Evolutionary conservation across 2,329 filamentous ascomycete species (phyloP).

Genomic region (Epichloe uncinata): DNA sequence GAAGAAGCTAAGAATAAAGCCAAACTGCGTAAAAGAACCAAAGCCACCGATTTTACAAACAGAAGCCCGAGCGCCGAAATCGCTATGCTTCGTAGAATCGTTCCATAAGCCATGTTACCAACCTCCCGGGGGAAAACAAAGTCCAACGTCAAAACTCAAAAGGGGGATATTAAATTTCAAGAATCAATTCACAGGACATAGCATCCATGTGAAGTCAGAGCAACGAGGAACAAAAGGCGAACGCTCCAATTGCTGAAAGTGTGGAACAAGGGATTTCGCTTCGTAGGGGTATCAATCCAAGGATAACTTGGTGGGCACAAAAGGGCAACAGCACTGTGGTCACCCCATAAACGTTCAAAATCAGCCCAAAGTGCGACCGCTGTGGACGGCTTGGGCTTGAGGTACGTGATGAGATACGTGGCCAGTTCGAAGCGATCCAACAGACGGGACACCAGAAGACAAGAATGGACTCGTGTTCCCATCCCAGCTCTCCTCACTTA

Average conservation of each 20-base stretch:
- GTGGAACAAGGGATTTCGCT: neutral
- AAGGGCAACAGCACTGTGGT: too few relatives aligned
- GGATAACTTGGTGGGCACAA: constrained; percentile 1
- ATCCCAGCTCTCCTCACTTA: constrained; percentile 65
- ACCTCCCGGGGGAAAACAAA: constrained; percentile 6
- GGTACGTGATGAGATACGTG: constrained; percentile 19
- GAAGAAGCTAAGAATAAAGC: neutral
- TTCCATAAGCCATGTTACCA: constrained; percentile 8
- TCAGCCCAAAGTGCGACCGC: constrained; percentile 37
- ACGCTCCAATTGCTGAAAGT: neutral
- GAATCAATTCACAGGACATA: neutral
- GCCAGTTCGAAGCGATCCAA: constrained; percentile 17
- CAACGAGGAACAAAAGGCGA: neutral
- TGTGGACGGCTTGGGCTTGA: constrained; percentile 36
- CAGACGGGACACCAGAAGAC: constrained; percentile 12
- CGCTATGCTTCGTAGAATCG: constrained; percentile 27
- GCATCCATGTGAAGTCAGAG: neutral
- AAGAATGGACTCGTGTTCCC: constrained; percentile 18
- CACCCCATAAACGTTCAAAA: neutral
- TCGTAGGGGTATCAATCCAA: constrained; percentile 2
- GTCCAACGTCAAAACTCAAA: neutral
- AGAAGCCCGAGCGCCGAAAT: constrained; percentile 20
- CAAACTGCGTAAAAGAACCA: neutral
- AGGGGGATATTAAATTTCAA: neutral
- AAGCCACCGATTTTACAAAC: neutral